Evolutionary conservation across 2,329 filamentous ascomycete genomes (phyloP).

Genomic region (Neurospora sp.): DNA sequence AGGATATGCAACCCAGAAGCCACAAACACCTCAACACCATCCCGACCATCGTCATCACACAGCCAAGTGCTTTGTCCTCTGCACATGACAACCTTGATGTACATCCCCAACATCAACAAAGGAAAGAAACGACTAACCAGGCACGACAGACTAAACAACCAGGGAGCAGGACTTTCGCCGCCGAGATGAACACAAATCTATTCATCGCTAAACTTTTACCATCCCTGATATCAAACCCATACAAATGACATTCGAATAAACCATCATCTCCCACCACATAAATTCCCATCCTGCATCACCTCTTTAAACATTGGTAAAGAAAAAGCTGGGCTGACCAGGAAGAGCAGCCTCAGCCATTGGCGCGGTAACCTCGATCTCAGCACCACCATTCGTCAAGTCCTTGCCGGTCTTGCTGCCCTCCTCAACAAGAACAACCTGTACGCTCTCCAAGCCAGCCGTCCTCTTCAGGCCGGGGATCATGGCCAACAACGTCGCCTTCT

Average conservation of each 20-base stretch:
- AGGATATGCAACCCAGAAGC: background rate
- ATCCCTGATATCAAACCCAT: background rate
- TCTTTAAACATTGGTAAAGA: conserved; percentile 64
- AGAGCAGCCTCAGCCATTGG: conserved; percentile 62
- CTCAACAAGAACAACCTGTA: conserved; percentile 63
- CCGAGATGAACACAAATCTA: background rate
- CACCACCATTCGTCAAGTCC: conserved; percentile 38
- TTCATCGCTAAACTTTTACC: background rate
- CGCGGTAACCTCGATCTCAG: conserved; percentile 49
- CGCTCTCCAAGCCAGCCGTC: conserved; percentile 56
- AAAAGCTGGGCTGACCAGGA: conserved; percentile 72
- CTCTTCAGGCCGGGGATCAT: conserved; percentile 76
- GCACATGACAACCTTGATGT: background rate
- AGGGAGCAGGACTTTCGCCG: background rate
- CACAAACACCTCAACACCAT: background rate
- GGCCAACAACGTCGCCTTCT: conserved; percentile 60
- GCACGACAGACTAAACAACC: background rate
- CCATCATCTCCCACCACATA: background rate
- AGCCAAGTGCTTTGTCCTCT: background rate
- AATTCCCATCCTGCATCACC: background rate
- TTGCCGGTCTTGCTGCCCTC: conserved; percentile 59
- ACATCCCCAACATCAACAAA: too few relatives aligned
- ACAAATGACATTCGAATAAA: background rate
- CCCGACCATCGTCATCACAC: background rate
- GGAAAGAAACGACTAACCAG: background rate